These are phyloP conservation scores for Xylaria castorea DNA, from an alignment of 495 filamentous ascomycete genomes.

Conservation along the genomic window DNA sequence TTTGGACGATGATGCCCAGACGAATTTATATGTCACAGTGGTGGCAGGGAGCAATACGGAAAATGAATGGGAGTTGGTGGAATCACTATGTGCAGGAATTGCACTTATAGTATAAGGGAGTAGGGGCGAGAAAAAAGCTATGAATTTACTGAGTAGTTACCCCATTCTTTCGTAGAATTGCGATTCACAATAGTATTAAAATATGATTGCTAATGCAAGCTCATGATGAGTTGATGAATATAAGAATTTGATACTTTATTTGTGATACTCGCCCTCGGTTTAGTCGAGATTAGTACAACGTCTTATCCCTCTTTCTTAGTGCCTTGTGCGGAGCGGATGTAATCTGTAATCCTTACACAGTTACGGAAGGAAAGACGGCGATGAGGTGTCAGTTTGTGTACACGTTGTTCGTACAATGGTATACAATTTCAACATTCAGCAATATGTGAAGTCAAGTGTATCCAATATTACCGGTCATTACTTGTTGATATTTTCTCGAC, in stretches of 20 bases:
- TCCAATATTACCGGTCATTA: constrained; percentile 21
- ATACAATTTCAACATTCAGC: not conserved
- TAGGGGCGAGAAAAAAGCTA: constrained; percentile 19
- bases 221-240: constrained; percentile 16
- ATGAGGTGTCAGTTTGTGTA: not conserved
- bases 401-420: not conserved
- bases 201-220: not conserved
- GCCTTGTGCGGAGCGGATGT: not conserved
- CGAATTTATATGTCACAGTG: constrained; percentile 14
- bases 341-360: not conserved
- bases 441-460: not conserved
- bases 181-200: not conserved
- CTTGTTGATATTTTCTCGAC: not conserved
- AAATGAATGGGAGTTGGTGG: constrained; percentile 25
- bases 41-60: constrained; percentile 24
- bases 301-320: not conserved
- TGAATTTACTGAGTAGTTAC: constrained; percentile 12
- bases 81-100: not conserved
- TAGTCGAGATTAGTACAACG: not conserved
- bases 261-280: not conserved
- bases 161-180: not conserved
- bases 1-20: constrained; percentile 19
- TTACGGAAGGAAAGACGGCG: not conserved
- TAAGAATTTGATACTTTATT: not conserved
- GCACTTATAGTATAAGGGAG: constrained; percentile 24